Evolutionary conservation across 1,139 yeast species (phyloP).

Genomic region (Suhomyces maxii): DNA sequence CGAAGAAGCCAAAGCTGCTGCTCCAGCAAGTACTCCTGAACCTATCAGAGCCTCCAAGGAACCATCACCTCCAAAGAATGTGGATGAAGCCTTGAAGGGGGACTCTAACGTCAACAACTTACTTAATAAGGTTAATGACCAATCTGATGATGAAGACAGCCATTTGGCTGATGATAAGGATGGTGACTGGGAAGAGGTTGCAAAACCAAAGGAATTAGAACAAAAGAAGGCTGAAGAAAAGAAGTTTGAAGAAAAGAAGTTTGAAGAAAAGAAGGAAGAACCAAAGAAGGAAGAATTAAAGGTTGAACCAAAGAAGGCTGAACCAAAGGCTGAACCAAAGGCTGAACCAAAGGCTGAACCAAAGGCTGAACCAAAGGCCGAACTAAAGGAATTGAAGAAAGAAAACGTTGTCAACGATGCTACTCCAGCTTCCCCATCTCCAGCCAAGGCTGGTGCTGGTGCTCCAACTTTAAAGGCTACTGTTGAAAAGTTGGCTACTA

Average conservation of each 20-base stretch:
- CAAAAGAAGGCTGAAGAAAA: neutral
- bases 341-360: constrained; percentile 15
- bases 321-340: constrained; percentile 13
- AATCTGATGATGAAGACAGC: constrained; percentile 43
- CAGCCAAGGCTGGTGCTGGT: constrained; percentile 32
- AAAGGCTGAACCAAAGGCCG: constrained; percentile 15
- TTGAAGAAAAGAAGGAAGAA: constrained; percentile 15
- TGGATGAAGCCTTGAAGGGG: constrained; percentile 44
- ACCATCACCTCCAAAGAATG: constrained; percentile 22
- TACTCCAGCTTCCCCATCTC: constrained; percentile 15
- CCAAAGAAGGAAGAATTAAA: constrained; percentile 17
- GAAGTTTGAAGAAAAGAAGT: constrained; percentile 13
- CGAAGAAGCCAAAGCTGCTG: constrained; percentile 7
- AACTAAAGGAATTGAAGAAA: constrained; percentile 14
- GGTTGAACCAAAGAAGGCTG: constrained; percentile 16
- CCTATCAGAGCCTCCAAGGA: constrained; percentile 12
- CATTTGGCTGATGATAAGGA: constrained; percentile 25
- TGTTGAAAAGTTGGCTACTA: constrained; percentile 59
- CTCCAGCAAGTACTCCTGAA: constrained; percentile 6
- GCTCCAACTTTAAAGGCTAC: constrained; percentile 69
- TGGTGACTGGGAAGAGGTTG: constrained; percentile 46
- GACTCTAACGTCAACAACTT: constrained; percentile 39
- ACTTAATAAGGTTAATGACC: constrained; percentile 40
- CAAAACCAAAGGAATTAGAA: constrained; percentile 24
- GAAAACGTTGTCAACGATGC: constrained; percentile 9